Conservation (phyloP, 1,284 basidiomycete genomes). For the Ustilago sp. region DNA sequence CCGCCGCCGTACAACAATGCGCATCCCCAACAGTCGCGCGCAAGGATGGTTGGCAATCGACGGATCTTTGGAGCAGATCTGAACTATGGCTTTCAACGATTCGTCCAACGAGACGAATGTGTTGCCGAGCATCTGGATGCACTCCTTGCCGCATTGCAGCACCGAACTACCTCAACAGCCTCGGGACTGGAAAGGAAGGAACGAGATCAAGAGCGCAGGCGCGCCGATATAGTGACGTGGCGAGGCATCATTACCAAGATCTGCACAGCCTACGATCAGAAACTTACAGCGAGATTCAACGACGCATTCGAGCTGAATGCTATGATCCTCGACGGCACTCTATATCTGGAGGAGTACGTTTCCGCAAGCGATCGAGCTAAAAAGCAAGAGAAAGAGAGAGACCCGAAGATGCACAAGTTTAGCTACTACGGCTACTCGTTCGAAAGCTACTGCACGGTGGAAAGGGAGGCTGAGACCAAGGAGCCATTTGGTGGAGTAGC, state of each 20-base stretch:
- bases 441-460: slow-evolving; percentile 83
- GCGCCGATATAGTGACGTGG: slow-evolving; percentile 79
- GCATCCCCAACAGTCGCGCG: slow-evolving; percentile 8
- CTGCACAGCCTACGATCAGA: slow-evolving; percentile 55
- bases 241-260: slow-evolving; percentile 89
- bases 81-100: slow-evolving; percentile 72
- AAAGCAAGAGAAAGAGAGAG: slow-evolving; percentile 73
- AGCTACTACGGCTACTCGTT: slow-evolving; percentile 76
- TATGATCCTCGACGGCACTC: slow-evolving; percentile 72
- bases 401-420: slow-evolving; percentile 25
- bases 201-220: slow-evolving; percentile 46
- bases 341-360: slow-evolving; percentile 86
- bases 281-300: slow-evolving; percentile 70
- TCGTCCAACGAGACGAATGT: slow-evolving; percentile 77
- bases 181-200: slow-evolving; percentile 16
- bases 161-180: slow-evolving; percentile 26
- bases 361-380: slow-evolving; percentile 74
- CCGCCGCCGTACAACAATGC: slow-evolving; percentile 47
- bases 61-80: slow-evolving; percentile 59
- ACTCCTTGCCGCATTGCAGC: slow-evolving; percentile 39
- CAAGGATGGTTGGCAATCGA: neutral
- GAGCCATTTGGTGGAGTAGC: slow-evolving; percentile 13
- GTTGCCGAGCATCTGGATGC: slow-evolving; percentile 63
- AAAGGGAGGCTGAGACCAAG: slow-evolving; percentile 15
- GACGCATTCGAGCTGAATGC: slow-evolving; percentile 72